Evolutionary conservation across 768 basidiomycete species (phyloP).

Genomic region (Gyrodon lividus): DNA sequence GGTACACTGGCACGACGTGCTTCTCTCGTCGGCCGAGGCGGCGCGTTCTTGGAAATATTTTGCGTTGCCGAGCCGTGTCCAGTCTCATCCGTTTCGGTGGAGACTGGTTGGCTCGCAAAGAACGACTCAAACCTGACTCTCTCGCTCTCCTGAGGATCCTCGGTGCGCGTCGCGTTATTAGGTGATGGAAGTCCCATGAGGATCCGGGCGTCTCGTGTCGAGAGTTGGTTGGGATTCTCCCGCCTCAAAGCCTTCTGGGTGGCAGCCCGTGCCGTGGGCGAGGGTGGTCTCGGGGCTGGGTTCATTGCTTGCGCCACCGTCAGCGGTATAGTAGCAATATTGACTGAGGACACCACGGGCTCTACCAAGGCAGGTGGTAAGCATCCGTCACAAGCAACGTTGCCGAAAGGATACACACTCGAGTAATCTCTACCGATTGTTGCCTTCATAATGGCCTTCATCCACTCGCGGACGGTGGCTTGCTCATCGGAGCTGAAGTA

Average conservation of each 20-base stretch:
- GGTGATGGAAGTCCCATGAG: conserved; percentile 57
- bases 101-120: conserved; percentile 44
- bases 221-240: conserved; percentile 82
- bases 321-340: conserved; percentile 94
- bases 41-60: conserved; percentile 31
- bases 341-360: conserved; percentile 93
- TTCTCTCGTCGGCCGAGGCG: conserved; percentile 71
- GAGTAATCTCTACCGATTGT: conserved; percentile 94
- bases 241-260: conserved; percentile 84
- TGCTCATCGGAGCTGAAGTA: conserved; percentile 93
- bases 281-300: conserved; percentile 92
- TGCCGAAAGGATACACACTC: conserved; percentile 48
- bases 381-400: neutral
- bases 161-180: conserved; percentile 23
- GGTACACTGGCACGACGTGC: conserved; percentile 43
- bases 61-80: conserved; percentile 15
- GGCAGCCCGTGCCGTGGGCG: conserved; percentile 82
- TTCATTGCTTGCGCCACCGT: conserved; percentile 96
- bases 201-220: conserved; percentile 74
- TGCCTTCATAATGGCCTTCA: conserved; percentile 99
- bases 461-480: conserved; percentile 87
- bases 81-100: conserved; percentile 18
- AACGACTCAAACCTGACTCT: conserved; percentile 54
- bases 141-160: conserved; percentile 37
- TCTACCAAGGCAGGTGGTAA: conserved; percentile 43